Evolutionary conservation across 306 rosid genomes (phyloP), one percentile per base, ranked within the genome.

Genomic region (Sophora flavescens): DNA sequence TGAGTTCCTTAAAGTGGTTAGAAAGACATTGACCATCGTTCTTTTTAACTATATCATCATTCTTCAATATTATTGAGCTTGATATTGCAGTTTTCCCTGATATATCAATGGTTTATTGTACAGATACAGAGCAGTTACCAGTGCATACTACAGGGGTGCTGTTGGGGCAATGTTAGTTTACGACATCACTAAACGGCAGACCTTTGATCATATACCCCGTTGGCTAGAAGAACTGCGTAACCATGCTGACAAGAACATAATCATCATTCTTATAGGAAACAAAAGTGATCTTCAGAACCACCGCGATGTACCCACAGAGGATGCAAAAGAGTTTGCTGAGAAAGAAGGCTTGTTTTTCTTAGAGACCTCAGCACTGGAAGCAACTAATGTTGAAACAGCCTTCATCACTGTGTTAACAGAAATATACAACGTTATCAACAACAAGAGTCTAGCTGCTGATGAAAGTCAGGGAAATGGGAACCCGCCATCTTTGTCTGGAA

Each of bases 141-240:
- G 98, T 70, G 98, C 98, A 72, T 93, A 93, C 84, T 93, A 93
- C 87, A 84, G 98, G 85, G 98, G 97, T 39, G 98, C 98, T 61
- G 95, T 93, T 42, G 98, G 98, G 75, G 98, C 98, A 80, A 93
- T 93, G 98, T 87, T 93, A 76, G 98, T 91, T 42, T 93, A 91
- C 28, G 98, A 93, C 81, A 89, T 93, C 44, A 93, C 96, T 17
- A 93, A 87, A 80, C 97, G 98, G 42, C 97, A 87, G 68, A 91
- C 82, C 48, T 93, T 93, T 48, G 98, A 93, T 79, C 98, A 93
- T 80, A 91, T 93, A 75, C 98, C 98, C 3, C 96, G 98, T 3
- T 93, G 98, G 98, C 87, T 93, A 38, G 98, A 93, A 82, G 98
- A 93, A 86, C 87, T 93, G 66, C 93, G 98, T 10, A 86, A 82